A percentile compares a stretch with the other conserved stretches of the same genome.
Evolutionary conservation across 257 asterid genomes (phyloP).

Genomic region (Lycium barbarum): DNA sequence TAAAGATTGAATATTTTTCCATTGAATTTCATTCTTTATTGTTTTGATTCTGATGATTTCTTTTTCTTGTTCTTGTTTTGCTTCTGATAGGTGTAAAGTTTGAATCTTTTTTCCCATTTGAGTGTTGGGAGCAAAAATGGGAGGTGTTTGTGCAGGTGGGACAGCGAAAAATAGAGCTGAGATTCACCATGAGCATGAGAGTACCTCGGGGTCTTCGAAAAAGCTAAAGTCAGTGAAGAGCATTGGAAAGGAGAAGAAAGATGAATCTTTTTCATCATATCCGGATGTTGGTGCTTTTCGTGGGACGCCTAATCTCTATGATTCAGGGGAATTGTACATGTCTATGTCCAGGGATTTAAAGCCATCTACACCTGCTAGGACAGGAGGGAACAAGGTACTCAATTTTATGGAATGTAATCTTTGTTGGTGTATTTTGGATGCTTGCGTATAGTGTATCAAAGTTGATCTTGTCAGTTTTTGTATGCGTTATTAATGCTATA

Average conservation of each 20-base stretch:
- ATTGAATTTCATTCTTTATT: no score
- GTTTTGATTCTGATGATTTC: background rate
- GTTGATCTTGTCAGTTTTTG: background rate
- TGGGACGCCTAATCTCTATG: conserved; percentile 64
- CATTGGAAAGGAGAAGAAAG: conserved; percentile 51
- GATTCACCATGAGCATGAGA: conserved; percentile 54
- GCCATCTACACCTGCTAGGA: conserved; percentile 71
- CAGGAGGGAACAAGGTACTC: conserved; percentile 67
- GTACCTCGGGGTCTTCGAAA: conserved; percentile 76
- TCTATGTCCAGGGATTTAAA: conserved; percentile 75
- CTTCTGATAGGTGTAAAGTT: background rate
- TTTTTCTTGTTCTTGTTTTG: background rate
- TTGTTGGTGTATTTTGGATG: background rate
- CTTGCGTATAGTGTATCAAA: background rate
- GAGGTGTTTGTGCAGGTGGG: conserved; percentile 90
- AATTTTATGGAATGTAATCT: background rate
- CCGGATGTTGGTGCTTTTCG: conserved; percentile 60
- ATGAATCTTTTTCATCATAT: conserved; percentile 52
- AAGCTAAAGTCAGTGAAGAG: conserved; percentile 60
- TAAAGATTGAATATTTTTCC: background rate
- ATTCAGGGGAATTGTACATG: conserved; percentile 74
- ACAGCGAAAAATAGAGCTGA: conserved; percentile 51
- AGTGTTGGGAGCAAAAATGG: conserved; percentile 58
- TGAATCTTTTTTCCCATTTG: conserved; percentile 2
- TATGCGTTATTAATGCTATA: background rate